phyloP scores from a whole-genome alignment of 179 eudicot species.

The Dionaea muscipula region DNA sequence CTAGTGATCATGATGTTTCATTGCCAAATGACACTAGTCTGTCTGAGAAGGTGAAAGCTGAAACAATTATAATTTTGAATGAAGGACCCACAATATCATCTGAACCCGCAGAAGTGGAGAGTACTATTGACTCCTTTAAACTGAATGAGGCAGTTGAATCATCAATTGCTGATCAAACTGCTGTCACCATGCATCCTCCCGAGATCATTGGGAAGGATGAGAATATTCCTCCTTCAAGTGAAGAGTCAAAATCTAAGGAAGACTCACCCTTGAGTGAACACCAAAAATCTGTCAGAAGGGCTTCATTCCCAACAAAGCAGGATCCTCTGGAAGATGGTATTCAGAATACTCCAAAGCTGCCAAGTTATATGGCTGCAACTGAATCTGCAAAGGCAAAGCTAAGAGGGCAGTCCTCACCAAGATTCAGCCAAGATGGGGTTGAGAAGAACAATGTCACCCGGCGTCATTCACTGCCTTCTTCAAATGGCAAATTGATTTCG shows the following conservation, averaged over 20 bases:
- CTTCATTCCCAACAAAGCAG: slow-evolving; percentile 32
- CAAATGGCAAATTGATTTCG: slow-evolving; percentile 32
- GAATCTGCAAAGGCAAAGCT: slow-evolving; percentile 42
- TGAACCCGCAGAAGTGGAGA: slow-evolving; percentile 15
- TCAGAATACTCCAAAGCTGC: slow-evolving; percentile 34
- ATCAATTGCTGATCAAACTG: slow-evolving; percentile 19
- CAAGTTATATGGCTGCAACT: slow-evolving; percentile 44
- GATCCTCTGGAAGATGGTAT: slow-evolving; percentile 28
- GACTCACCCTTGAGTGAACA: slow-evolving; percentile 18
- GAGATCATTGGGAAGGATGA: slow-evolving; percentile 23
- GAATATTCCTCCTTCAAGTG: slow-evolving; percentile 23
- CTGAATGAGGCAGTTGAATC: slow-evolving; percentile 13
- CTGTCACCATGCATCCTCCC: slow-evolving; percentile 15
- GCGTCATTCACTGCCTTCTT: slow-evolving; percentile 37
- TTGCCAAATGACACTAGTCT: slow-evolving; percentile 16
- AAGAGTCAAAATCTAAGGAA: slow-evolving; percentile 20
- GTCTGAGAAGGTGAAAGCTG: slow-evolving; percentile 19
- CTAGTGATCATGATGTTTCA: slow-evolving; percentile 13
- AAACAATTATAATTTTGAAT: slow-evolving; percentile 11
- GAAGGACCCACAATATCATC: slow-evolving; percentile 7
- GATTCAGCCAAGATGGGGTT: slow-evolving; percentile 24
- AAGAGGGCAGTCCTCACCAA: slow-evolving; percentile 35
- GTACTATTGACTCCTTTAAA: slow-evolving; percentile 12
- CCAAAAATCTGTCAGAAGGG: slow-evolving; percentile 29
- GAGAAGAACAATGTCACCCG: slow-evolving; percentile 24